Conservation (phyloP, 371 early-diverging fungal species). For the Rhizomucor pusillus region DNA sequence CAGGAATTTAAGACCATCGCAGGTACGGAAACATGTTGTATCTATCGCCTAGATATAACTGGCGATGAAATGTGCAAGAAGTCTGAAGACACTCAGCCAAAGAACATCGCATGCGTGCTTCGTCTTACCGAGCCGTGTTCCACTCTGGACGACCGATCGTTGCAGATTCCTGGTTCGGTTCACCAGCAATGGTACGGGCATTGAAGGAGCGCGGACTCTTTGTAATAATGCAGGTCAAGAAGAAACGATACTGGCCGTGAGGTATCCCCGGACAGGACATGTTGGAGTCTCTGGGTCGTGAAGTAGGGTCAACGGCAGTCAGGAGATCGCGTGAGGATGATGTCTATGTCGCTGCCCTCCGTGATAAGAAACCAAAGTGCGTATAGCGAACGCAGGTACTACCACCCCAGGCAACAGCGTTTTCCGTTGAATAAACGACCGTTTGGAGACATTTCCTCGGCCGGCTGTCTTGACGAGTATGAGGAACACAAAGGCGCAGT, state of each 20-base stretch:
- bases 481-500: background rate
- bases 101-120: background rate
- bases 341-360: background rate
- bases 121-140: background rate
- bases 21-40: background rate
- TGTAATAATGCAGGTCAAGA: background rate
- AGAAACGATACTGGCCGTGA: background rate
- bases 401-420: background rate
- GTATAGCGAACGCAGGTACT: background rate
- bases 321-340: background rate
- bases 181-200: background rate
- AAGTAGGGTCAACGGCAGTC: background rate
- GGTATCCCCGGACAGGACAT: background rate
- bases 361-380: background rate
- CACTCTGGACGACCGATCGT: background rate
- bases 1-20: constrained; percentile 2
- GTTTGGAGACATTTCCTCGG: background rate
- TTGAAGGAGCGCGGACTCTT: background rate
- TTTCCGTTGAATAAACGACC: background rate
- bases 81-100: too few relatives aligned
- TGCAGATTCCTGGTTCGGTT: constrained; percentile 1
- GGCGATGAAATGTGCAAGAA: too few relatives aligned
- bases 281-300: background rate
- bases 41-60: background rate
- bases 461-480: background rate